Conservation (phyloP, 345 rosid genomes). For the Xanthoceras sorbifolium region DNA sequence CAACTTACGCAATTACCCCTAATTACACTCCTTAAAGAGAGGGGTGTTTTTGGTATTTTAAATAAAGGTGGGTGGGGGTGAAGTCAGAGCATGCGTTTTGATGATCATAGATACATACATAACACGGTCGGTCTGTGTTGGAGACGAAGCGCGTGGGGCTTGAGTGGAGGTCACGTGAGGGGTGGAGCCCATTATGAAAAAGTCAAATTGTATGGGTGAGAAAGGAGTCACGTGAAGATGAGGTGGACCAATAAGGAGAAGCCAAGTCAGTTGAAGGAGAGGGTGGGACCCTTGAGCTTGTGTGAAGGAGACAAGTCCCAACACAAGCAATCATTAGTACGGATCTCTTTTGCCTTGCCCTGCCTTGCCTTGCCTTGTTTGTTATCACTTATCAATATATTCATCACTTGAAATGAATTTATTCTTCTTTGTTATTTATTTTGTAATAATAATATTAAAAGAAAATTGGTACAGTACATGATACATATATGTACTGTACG, state of each 20-base stretch:
- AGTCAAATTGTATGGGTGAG: neutral
- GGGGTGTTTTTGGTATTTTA: neutral
- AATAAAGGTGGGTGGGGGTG: too few relatives aligned
- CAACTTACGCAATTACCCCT: neutral
- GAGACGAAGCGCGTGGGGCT: neutral
- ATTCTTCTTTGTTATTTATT: too few relatives aligned
- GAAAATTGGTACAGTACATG: too few relatives aligned
- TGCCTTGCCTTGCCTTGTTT: too few relatives aligned
- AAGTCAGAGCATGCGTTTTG: neutral
- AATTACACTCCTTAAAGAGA: too few relatives aligned
- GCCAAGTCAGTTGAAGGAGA: neutral
- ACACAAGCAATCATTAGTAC: slow-evolving; percentile 19
- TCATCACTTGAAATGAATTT: too few relatives aligned
- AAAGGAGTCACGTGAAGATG: slow-evolving; percentile 13
- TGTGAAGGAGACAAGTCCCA: slow-evolving; percentile 16
- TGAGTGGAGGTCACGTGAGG: neutral
- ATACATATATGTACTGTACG: too few relatives aligned
- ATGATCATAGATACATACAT: too few relatives aligned
- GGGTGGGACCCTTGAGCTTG: neutral
- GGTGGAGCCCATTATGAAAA: neutral
- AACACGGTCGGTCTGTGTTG: too few relatives aligned
- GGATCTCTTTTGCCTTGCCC: neutral
- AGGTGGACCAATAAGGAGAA: neutral
- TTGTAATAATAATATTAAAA: too few relatives aligned
- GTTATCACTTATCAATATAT: too few relatives aligned